Evolutionary conservation across 2,329 filamentous ascomycete genomes (phyloP), one percentile per base, ranked within the genome.

Genomic region (Xylaria sp.): DNA sequence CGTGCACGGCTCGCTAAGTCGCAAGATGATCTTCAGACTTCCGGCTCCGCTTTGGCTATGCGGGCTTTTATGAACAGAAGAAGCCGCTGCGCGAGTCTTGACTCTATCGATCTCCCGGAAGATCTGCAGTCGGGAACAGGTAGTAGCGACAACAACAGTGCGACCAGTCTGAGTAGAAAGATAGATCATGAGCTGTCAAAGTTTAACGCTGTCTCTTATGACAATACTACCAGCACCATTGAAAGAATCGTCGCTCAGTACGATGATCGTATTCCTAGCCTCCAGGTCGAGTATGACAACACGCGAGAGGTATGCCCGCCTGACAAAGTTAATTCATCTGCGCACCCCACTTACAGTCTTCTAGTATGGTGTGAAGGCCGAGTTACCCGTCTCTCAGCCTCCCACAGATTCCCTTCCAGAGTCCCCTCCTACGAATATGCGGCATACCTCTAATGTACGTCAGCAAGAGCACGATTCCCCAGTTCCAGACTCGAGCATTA

Each of bases 171-270:
- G 2, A 37, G 28, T 15, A 28, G 64, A 34, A 34, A 72, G 37
- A 67, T 61, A 13, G 54, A 72, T 10, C 39, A 56, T 25, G 58
- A 70, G 15, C 20, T 65, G 23, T 20, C 48, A n/a, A 57, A 39
- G 6, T 37, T 39, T 32, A 67, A 60, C 48, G 28, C 28, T 32
- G 55, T 74, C 58, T 52, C 71, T 25, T 63, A 73, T 0, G 71
- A 76, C 20, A 72, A 65, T 4, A 77, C 76, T 4, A 75, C 68
- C 23, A 80, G 74, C 52, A 81, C 78, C 0, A 76, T 81, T 3
- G 77, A 78, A 20, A 75, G 73, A 15, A 78, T 81, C 13, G 76
- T 80, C 61, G 75, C 74, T 2, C 76, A 80, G 56, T 79, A 81
- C 67, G 69, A 74, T 51, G 51, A 13, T 23, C 13, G 23, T 23